Conservation (phyloP, 2,329 filamentous ascomycete genomes). For the Fusarium brachygibbosum region DNA sequence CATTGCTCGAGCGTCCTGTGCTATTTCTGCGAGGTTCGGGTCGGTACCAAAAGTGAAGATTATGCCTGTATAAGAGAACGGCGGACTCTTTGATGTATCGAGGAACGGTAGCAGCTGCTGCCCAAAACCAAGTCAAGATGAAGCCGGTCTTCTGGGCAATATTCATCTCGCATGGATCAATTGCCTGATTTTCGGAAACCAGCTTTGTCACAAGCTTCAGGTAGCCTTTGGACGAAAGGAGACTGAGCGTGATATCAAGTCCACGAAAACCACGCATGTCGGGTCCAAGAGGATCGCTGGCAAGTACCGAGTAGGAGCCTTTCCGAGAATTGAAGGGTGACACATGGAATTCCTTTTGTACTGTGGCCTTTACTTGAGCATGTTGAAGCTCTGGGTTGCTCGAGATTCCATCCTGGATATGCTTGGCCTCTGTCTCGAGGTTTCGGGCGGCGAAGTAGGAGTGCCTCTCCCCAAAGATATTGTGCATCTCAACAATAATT, state of each 20-base stretch:
- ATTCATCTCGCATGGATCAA: constrained; percentile 64
- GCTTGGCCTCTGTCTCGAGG: constrained; percentile 42
- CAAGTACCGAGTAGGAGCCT: constrained; percentile 66
- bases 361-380: constrained; percentile 62
- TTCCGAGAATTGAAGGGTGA: constrained; percentile 79
- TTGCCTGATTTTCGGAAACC: constrained; percentile 63
- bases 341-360: constrained; percentile 81
- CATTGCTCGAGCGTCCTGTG: constrained; percentile 66
- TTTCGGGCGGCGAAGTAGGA: constrained; percentile 51
- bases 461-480: constrained; percentile 79
- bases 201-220: constrained; percentile 73
- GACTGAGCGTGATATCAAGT: constrained; percentile 71
- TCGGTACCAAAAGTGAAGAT: constrained; percentile 73
- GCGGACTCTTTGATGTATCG: constrained; percentile 73
- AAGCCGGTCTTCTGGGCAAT: constrained; percentile 61
- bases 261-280: constrained; percentile 55
- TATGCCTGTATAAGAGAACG: constrained; percentile 67
- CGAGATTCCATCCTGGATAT: constrained; percentile 4
- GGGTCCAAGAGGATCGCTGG: constrained; percentile 61
- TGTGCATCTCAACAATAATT: constrained; percentile 81
- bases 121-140: constrained; percentile 73
- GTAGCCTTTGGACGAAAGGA: constrained; percentile 71
- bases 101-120: constrained; percentile 75
- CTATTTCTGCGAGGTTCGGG: constrained; percentile 72
- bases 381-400: constrained; percentile 8